Percentiles rank a stretch among this genome's conserved stretches.
phyloP scores from a whole-genome alignment of 345 rosid genomes.

The Arabidopsis suecica region DNA sequence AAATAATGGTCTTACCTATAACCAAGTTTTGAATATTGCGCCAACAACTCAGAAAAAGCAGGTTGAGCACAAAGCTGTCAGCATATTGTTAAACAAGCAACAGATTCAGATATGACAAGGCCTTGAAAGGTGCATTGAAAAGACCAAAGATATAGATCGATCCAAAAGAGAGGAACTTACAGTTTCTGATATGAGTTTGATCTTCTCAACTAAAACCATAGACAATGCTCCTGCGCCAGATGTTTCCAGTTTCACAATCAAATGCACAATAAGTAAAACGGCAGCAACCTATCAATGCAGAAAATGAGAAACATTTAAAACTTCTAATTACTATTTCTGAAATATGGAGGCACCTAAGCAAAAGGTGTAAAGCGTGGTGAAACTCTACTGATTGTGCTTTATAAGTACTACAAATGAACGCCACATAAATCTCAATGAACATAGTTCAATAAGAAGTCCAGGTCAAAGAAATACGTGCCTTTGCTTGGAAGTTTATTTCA shows the following conservation, averaged over 20 bases:
- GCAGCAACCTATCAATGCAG: constrained; percentile 66
- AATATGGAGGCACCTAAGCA: constrained; percentile 23
- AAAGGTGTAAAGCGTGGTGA: constrained; percentile 17
- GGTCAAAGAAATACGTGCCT: constrained; percentile 36
- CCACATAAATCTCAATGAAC: background rate
- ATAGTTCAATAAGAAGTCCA: background rate
- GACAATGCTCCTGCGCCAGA: constrained; percentile 73
- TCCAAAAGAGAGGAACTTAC: constrained; percentile 49
- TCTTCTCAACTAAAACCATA: constrained; percentile 64
- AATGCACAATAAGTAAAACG: constrained; percentile 66
- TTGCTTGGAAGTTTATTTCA: constrained; percentile 55
- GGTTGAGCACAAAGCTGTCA: constrained; percentile 72
- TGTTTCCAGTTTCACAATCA: constrained; percentile 66
- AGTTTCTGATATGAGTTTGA: constrained; percentile 52
- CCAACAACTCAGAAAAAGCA: constrained; percentile 77
- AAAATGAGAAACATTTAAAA: constrained; percentile 23
- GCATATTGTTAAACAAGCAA: constrained; percentile 39
- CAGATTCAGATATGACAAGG: constrained; percentile 36
- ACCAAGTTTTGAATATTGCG: constrained; percentile 65
- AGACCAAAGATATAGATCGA: constrained; percentile 9
- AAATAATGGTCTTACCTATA: constrained; percentile 64
- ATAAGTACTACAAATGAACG: constrained; percentile 10
- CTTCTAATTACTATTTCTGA: constrained; percentile 13
- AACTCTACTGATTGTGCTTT: constrained; percentile 15
- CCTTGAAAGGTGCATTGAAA: constrained; percentile 2